Percentiles rank a stretch among this genome's conserved stretches.
phyloP scores from a whole-genome alignment of 2,329 filamentous ascomycete genomes.

The Cadophora malorum region DNA sequence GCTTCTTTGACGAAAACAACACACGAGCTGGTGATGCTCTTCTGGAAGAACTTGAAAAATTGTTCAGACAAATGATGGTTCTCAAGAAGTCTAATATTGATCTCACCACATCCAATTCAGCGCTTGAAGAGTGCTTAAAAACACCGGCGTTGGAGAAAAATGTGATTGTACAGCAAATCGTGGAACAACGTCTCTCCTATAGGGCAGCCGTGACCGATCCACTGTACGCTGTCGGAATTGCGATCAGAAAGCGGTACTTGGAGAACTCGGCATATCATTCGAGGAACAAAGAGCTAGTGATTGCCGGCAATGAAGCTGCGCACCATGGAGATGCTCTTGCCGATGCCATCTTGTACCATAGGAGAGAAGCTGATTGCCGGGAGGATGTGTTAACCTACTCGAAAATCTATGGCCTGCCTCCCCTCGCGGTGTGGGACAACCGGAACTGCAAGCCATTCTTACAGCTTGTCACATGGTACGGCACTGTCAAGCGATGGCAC shows the following conservation, averaged over 20 bases:
- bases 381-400: background rate
- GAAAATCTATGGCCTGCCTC: background rate
- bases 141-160: background rate
- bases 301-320: constrained; percentile 1
- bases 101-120: background rate
- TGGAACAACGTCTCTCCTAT: background rate
- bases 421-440: background rate
- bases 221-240: background rate
- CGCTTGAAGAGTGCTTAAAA: background rate
- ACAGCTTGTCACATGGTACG: constrained; percentile 10
- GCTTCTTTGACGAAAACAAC: background rate
- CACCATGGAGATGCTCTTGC: constrained; percentile 3
- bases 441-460: background rate
- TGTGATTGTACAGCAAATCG: background rate
- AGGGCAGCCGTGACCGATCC: background rate
- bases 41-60: background rate
- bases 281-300: background rate
- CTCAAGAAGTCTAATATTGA: background rate
- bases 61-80: background rate
- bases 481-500: constrained; percentile 6
- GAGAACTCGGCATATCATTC: background rate
- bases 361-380: background rate
- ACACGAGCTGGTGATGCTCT: background rate
- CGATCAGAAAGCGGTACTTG: constrained; percentile 6
- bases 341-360: constrained; percentile 1